Conservation (phyloP, 176 grass and related monocot genomes). For the Rhipidocladum racemiflorum region DNA sequence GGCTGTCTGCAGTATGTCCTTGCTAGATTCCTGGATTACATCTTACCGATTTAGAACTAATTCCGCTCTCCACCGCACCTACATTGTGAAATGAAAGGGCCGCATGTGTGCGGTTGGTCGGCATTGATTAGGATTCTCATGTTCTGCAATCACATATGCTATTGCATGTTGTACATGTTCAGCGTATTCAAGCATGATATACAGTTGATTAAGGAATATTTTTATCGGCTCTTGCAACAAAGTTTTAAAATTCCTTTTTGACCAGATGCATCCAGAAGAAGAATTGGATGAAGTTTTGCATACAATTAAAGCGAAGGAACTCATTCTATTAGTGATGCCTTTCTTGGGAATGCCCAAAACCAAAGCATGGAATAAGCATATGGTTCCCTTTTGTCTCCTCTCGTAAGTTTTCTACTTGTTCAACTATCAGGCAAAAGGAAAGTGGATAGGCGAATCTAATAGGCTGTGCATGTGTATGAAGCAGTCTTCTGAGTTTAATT, state of each 20-base stretch:
- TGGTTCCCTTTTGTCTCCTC: slow-evolving; percentile 90
- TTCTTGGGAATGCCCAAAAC: slow-evolving; percentile 72
- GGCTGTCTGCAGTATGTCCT: slow-evolving; percentile 35
- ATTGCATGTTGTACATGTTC: slow-evolving; percentile 35
- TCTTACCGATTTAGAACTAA: slow-evolving; percentile 34
- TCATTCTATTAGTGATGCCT: slow-evolving; percentile 73
- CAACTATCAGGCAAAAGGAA: slow-evolving; percentile 64
- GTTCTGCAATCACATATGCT: slow-evolving; percentile 32
- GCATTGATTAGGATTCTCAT: slow-evolving; percentile 40
- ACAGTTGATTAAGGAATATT: slow-evolving; percentile 36
- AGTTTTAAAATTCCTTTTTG: slow-evolving; percentile 65
- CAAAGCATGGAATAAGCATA: slow-evolving; percentile 83
- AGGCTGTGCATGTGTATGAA: slow-evolving; percentile 38
- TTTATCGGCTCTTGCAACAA: slow-evolving; percentile 38
- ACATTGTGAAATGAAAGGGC: slow-evolving; percentile 21
- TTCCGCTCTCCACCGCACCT: slow-evolving; percentile 33
- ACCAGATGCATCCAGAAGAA: slow-evolving; percentile 74
- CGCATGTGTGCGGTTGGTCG: slow-evolving; percentile 10
- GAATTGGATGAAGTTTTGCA: slow-evolving; percentile 58
- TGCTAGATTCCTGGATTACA: slow-evolving; percentile 35
- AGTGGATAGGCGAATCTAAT: slow-evolving; percentile 51
- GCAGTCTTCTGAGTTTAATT: slow-evolving; percentile 29
- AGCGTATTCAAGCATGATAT: slow-evolving; percentile 19
- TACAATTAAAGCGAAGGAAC: slow-evolving; percentile 65
- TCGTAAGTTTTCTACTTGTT: slow-evolving; percentile 95